phyloP scores from a whole-genome alignment of 441 rosid genomes.

The Erodium moschatum region DNA sequence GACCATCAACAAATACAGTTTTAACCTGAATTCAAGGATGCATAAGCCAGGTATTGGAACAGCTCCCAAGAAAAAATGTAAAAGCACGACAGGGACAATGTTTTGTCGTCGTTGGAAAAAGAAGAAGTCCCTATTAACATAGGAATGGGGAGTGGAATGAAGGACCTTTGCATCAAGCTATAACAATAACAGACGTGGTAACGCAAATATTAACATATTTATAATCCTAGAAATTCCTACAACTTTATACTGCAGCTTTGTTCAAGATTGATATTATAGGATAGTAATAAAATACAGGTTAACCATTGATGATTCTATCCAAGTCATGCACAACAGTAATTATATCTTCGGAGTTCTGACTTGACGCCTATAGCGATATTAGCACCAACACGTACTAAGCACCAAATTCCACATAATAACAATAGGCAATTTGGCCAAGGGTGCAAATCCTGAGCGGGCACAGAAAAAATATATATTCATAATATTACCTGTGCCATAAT shows the following conservation, averaged over 20 bases:
- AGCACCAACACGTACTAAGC: neutral
- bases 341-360: neutral
- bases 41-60: neutral
- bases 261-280: neutral
- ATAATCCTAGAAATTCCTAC: neutral
- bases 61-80: neutral
- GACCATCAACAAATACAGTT: constrained; percentile 84
- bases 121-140: too few species aligned
- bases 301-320: neutral
- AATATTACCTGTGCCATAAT: constrained; percentile 85
- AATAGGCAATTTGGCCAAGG: constrained; percentile 10
- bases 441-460: constrained; percentile 5
- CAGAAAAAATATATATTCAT: constrained; percentile 21
- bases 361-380: neutral
- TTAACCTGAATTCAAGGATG: constrained; percentile 47
- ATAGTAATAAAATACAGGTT: neutral
- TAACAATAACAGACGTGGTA: neutral
- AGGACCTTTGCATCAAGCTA: too few species aligned
- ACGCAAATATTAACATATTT: neutral
- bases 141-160: too few species aligned
- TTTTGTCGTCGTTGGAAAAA: too few species aligned
- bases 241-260: neutral
- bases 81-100: neutral
- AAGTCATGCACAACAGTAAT: neutral
- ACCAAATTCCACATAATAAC: neutral